Evolutionary conservation across 768 basidiomycete species (phyloP), one percentile per base, ranked within the genome.

Genomic region (Agrocybe pediades): DNA sequence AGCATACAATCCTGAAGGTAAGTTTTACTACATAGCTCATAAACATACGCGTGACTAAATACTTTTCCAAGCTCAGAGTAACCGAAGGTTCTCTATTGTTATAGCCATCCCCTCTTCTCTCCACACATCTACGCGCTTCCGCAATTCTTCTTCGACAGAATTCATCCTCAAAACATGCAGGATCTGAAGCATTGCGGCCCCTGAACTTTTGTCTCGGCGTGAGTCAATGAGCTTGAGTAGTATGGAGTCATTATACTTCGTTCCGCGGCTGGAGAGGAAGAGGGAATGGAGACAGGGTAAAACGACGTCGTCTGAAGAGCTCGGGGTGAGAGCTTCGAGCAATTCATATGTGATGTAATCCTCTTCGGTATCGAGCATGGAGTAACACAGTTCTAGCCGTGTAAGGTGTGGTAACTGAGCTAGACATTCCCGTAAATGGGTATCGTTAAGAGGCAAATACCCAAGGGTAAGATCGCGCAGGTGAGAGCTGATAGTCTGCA

Each of bases 291-390:
- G 25, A 27, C 9, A 15, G 25, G 9, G 15, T 43, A 24, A 13
- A 29, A 36, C 23, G 36, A 43, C 43, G 27, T 15, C 15, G 15
- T 6, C 39, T 41, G 44, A 15, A 23, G 46, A 19, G 4, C 16
- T 16, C 30, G 40, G 13, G 19, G 54, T 57, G 49, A 51, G 49
- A 13, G 51, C 51, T 27, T 53, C 50, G 23, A 77, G 57, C 15
- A 78, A 62, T 23, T 49, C 42, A 43, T 75, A 68, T 11, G 75
- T 68, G 46, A 80, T 70, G 19, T 71, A 71, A 59, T 76, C 75
- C 23, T 65, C 51, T 21, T 62, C 62, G 16, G 53, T 56, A 41
- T 70, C 71, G 48, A 60, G 65, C 23, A 74, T 51, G 3, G 73
- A 68, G 54, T 73, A 73, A 4, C 69, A 65, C 29, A 80, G 56